Base-by-base conservation (phyloP, 495 filamentous ascomycete species). In the Lepidopterella palustris region DNA sequence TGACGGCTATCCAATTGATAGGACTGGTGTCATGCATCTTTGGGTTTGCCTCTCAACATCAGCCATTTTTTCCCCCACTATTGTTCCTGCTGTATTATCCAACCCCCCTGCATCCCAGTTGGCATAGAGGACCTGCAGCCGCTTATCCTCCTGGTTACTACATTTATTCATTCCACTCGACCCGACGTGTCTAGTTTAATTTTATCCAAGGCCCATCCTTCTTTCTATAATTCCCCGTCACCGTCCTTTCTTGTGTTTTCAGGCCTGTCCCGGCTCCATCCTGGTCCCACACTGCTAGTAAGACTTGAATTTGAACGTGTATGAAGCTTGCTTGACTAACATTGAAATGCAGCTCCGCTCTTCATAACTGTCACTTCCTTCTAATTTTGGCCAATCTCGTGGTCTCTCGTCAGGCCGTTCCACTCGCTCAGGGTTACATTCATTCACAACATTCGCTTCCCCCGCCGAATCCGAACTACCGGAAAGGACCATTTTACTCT, bases 351-450 rank as follows among this genome's bases (percentile, higher is more conserved):
- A 42, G 35, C 10, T 13, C 18, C 18, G 13, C 35, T n/a, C 35
- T 13, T 42, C 35, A 42, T 42, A 18, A 42, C 35, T 11, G 35
- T 42, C 35, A 18, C 35, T 42, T 42, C 18, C 10, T 18, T 42
- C 13, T 42, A 42, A 3, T 42, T 18, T 2, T 42, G 2, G 13
- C 3, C 2, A 18, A 2, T 42, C 18, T 40, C 39, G 23, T 58
- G 55, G 28, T 26, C 24, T 40, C 26, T 23, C 39, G 18, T 32
- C 18, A 20, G 55, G 23, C 13, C 42, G 39, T 58, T 53, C 13
- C 51, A 53, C 3, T 53, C 51, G 51, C 51, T 53, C 51, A 11
- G 13, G 15, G 29, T n/a, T n/a, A n/a, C n/a, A n/a, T n/a, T 27
- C 21, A 4, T 27, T 53, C 26, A 15, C 15, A 9, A 50, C 47